Conservation (phyloP, 805 yeast species). For the Starmerella bombicola region DNA sequence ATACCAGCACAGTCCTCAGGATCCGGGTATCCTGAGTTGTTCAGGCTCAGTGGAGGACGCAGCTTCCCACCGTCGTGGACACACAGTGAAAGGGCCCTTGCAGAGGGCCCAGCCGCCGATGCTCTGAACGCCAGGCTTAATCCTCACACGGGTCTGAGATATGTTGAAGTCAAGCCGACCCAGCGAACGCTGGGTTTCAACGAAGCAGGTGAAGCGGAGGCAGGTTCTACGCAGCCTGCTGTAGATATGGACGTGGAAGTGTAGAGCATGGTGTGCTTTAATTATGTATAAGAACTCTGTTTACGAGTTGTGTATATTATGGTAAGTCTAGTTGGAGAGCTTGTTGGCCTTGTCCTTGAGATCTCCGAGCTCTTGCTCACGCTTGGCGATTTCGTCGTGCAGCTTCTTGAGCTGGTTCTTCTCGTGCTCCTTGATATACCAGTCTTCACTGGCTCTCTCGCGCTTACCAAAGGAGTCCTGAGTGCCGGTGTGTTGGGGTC, state of each 20-base stretch:
- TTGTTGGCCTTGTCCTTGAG: conserved; percentile 23
- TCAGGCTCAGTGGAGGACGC: conserved; percentile 73
- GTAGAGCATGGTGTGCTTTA: neutral
- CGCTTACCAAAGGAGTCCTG: conserved; percentile 66
- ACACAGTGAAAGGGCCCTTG: conserved; percentile 61
- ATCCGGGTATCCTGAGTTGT: conserved; percentile 39
- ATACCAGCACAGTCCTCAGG: conserved; percentile 32
- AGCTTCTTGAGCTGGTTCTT: conserved; percentile 64
- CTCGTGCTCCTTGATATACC: conserved; percentile 78
- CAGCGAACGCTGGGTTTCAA: neutral
- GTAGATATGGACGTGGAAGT: conserved; percentile 8
- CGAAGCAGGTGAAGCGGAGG: neutral
- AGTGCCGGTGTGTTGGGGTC: conserved; percentile 24
- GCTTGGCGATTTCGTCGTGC: conserved; percentile 24
- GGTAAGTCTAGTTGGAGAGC: conserved; percentile 10
- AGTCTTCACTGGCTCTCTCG: conserved; percentile 88
- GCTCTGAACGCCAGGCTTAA: conserved; percentile 24
- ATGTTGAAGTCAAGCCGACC: conserved; percentile 25
- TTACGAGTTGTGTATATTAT: neutral
- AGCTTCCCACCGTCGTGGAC: conserved; percentile 69
- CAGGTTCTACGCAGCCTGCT: neutral
- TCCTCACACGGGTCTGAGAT: conserved; percentile 26
- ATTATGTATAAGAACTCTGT: no score
- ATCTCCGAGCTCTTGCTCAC: conserved; percentile 25
- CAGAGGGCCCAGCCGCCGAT: conserved; percentile 32